phyloP scores from a whole-genome alignment of 306 rosid genomes.

The Malus sieversii region DNA sequence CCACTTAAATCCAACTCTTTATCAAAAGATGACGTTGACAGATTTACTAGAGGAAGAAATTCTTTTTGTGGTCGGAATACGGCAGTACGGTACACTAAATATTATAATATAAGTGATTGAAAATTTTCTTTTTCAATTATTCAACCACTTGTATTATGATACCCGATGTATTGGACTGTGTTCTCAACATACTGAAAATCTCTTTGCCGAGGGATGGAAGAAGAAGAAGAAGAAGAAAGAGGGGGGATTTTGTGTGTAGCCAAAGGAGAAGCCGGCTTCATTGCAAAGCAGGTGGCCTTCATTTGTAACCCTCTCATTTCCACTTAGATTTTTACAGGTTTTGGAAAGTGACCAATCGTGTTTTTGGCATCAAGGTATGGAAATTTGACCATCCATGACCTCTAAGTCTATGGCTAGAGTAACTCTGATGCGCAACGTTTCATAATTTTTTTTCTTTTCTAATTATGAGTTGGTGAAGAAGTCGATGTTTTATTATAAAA shows the following conservation, averaged over 20 bases:
- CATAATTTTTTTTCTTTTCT: too few species aligned
- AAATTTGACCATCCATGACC: too few species aligned
- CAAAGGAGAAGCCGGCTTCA: neutral
- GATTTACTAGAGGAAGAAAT: neutral
- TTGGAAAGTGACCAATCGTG: neutral
- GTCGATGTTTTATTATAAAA: too few species aligned
- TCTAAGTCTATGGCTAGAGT: too few species aligned
- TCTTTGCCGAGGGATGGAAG: neutral
- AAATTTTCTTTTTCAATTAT: too few species aligned
- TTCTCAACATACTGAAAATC: too few species aligned
- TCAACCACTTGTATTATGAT: too few species aligned
- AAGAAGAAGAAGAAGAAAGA: neutral
- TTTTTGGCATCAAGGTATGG: too few species aligned
- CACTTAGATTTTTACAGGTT: neutral
- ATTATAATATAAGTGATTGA: too few species aligned
- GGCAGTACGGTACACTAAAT: accelerated
- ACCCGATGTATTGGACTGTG: accelerated
- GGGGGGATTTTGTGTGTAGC: neutral
- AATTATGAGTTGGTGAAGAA: too few species aligned
- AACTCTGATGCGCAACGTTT: too few species aligned
- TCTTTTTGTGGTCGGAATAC: too few species aligned
- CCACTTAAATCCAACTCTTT: neutral
- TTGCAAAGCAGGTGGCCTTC: neutral
- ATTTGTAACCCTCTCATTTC: neutral
- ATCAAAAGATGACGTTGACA: neutral